Base-by-base conservation (phyloP, 2,329 filamentous ascomycete genomes). In the Trichoderma endophyticum region DNA sequence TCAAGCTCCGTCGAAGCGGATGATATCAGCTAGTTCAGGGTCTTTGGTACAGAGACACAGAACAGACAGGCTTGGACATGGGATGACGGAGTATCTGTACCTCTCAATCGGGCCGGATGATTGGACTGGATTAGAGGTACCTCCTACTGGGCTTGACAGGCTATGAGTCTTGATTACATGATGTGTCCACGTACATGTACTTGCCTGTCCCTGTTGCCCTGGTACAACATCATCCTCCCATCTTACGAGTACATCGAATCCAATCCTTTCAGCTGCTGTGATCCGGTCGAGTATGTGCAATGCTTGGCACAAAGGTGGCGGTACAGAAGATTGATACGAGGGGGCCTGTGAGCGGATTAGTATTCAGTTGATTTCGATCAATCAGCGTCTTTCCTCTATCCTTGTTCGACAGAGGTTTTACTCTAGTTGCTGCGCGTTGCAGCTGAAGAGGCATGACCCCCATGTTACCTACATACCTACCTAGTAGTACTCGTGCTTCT, bases 51-150 rank as follows among this genome's bases (percentile, higher is more conserved):
- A 51, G 43, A 51, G 18, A 21, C 43, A 21, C 1, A 24, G 8
- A 34, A 56, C 12, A 1, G 28, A 34, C 36, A 30, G 26, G 61
- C 36, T 15, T 48, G 36, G 15, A 26, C 6, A 28, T 48, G 36
- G 36, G 39, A 34, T 34, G n/a, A 65, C 15, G 36, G 61, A 39
- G 61, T 30, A 48, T 11, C 61, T 30, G 36, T 63, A 48, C 61
- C 24, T 65, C 12, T 36, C 63, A 65, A 65, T 65, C 63, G 63
- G 63, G 28, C 63, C 63, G 62, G 43, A 21, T 48, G 51, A 65
- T 65, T n/a, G 18, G 43, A 43, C 43, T 64, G 26, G 18, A 64
- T 34, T 34, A 11, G 28, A 30, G 28, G 14, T 39, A 6, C 36
- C 2, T 34, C 9, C 11, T 6, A 6, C 36, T 6, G 15, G 6